These are phyloP conservation scores for Phytophthora aleatoria DNA, from an alignment of 352 stramenopile genomes.

Conservation along the genomic window DNA sequence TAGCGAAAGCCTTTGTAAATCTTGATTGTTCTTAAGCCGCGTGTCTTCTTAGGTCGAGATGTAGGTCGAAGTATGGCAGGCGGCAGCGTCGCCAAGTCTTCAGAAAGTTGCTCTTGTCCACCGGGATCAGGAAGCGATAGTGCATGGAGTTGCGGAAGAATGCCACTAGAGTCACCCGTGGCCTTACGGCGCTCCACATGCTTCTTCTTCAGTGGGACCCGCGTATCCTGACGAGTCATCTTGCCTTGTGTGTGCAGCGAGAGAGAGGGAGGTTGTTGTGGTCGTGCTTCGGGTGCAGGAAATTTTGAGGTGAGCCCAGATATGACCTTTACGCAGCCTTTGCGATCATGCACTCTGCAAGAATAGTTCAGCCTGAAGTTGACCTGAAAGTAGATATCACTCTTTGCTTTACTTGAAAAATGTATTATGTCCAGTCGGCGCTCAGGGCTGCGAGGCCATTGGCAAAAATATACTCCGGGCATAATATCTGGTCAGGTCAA, in stretches of 20 bases:
- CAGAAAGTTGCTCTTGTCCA: background rate
- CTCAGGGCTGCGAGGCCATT: background rate
- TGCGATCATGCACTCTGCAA: background rate
- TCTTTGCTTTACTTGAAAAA: background rate
- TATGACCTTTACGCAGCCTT: background rate
- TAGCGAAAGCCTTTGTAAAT: conserved; percentile 7
- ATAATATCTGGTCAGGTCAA: background rate
- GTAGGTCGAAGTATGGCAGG: background rate
- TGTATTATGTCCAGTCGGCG: background rate
- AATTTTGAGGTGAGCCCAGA: background rate
- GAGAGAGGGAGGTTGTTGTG: background rate
- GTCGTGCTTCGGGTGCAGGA: background rate
- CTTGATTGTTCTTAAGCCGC: background rate
- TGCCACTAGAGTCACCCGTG: background rate
- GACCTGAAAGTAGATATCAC: background rate
- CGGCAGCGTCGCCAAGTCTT: background rate
- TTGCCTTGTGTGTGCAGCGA: background rate
- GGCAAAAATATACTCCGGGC: background rate
- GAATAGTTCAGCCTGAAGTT: background rate
- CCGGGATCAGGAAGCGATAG: background rate
- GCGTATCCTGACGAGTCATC: background rate
- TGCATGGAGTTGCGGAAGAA: background rate
- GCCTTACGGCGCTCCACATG: background rate
- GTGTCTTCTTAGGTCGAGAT: background rate
- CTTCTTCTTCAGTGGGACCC: background rate